Base-by-base conservation (phyloP, 768 basidiomycete genomes). In the Omphalotus guepiniiformis region DNA sequence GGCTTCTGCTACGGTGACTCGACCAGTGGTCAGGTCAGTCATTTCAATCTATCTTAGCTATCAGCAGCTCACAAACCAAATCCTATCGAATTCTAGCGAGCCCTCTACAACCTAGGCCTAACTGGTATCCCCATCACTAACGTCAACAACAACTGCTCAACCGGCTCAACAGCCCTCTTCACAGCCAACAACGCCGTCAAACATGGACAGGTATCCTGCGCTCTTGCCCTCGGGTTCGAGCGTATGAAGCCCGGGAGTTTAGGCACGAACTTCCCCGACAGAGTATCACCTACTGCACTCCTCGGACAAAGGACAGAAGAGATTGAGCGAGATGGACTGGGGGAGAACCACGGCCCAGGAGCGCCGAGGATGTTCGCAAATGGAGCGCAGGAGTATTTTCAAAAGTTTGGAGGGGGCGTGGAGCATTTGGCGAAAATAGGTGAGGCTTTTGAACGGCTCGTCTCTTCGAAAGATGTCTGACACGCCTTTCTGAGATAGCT, bases 71-170 rank as follows among this genome's bases (percentile, higher is more conserved):
- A 22, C 13, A 12, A 4, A 13, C 13, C 29, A n/a, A n/a, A 44
- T 22, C 28, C 18, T 26, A n/a, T n/a, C n/a, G n/a, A n/a, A n/a
- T 35, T 25, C 27, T 6, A 92, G 81, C 75, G 88, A 13, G 80
- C 88, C 6, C 69, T 93, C 16, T 93, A 92, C 65, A 83, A 82
- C 59, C 80, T 92, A 34, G 90, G 90, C 16, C 74, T 92, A 62
- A 92, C 89, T 1, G 74, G 80, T 27, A 91, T 93, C 49, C 89
- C 90, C 0, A 83, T 93, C 57, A 75, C 84, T 41, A 93, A 92
- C 55, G 86, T 92, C 35, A 91, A 89, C 70, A 92, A 92, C 66
- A 88, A 88, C 63, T 91, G 89, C 57, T 83, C 88, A 3, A 89
- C 89, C 0, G 89, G 88, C 3, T 85, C 83, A 41, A 75, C 85